Conservation (phyloP, 192 early-diverging fungal species). For the Linnemannia elongata region DNA sequence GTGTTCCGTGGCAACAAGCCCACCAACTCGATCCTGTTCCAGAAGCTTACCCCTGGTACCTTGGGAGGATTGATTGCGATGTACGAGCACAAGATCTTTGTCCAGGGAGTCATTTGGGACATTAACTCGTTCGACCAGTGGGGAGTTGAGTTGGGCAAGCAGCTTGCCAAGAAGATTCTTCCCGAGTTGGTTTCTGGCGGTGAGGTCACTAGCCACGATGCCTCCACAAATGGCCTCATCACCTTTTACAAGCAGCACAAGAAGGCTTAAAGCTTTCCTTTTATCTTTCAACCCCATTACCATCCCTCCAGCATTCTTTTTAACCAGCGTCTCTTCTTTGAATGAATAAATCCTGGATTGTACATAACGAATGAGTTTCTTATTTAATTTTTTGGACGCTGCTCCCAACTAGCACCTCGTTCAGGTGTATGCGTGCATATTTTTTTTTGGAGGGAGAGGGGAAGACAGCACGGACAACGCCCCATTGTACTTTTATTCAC, state of each 20-base stretch:
- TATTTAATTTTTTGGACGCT: no score
- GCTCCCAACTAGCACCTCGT: no score
- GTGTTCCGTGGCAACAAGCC: constrained; percentile 98
- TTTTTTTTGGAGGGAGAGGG: no score
- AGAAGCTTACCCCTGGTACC: constrained; percentile 90
- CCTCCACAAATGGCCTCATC: constrained; percentile 96
- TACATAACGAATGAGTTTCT: background rate
- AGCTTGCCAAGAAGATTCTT: constrained; percentile 96
- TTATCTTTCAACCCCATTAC: background rate
- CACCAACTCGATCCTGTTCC: constrained; percentile 96
- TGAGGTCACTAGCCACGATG: constrained; percentile 83
- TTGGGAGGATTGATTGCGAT: constrained; percentile 95
- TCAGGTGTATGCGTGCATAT: no score
- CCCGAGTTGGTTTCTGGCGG: constrained; percentile 78
- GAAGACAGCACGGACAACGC: no score
- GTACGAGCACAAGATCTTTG: constrained; percentile 99
- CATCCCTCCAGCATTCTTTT: background rate
- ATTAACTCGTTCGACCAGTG: constrained; percentile 98
- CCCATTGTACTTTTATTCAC: no score
- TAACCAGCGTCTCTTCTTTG: background rate
- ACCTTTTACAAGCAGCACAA: constrained; percentile 87
- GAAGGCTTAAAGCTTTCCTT: constrained; percentile 36
- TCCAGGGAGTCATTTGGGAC: constrained; percentile 97
- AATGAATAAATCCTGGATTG: constrained; percentile 6
- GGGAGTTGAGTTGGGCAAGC: constrained; percentile 98